These are phyloP conservation scores for Penicillium thymicola DNA, from an alignment of 2,329 filamentous ascomycete species.

Conservation along the genomic window DNA sequence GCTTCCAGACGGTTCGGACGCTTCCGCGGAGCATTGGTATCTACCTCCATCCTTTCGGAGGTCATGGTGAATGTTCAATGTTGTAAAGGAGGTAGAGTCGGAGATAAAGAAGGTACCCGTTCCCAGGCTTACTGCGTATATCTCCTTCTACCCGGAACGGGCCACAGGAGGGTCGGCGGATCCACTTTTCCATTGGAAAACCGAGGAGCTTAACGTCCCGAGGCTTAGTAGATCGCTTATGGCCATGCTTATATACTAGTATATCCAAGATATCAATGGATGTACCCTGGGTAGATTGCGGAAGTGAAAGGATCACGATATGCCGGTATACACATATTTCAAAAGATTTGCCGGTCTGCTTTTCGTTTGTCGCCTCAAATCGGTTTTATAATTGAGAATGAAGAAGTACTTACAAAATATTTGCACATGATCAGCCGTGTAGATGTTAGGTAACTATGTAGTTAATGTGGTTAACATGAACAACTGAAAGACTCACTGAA, in stretches of 20 bases:
- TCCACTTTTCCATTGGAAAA: slow-evolving; percentile 5
- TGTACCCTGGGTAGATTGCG: not conserved
- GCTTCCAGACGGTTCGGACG: slow-evolving; percentile 35
- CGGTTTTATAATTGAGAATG: not conserved
- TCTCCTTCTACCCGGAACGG: slow-evolving; percentile 41
- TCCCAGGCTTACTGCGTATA: slow-evolving; percentile 47
- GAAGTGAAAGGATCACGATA: not conserved
- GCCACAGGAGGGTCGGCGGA: not conserved
- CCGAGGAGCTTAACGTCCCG: slow-evolving; percentile 14
- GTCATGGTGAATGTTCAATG: slow-evolving; percentile 28
- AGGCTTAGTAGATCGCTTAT: slow-evolving; percentile 1
- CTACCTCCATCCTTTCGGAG: slow-evolving; percentile 23
- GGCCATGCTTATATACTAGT: too few relatives aligned
- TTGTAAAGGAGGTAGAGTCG: slow-evolving; percentile 19
- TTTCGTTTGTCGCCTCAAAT: not conserved
- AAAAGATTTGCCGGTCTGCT: not conserved
- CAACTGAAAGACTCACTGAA: too few relatives aligned
- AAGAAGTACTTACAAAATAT: not conserved
- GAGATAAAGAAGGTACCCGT: slow-evolving; percentile 26
- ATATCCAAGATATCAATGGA: too few relatives aligned
- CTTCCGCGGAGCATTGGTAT: slow-evolving; percentile 23
- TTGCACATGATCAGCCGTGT: not conserved
- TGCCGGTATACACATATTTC: not conserved
- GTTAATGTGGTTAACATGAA: too few relatives aligned
- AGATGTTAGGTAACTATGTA: not conserved